These are phyloP conservation scores for Xylaria sp. DNA, from an alignment of 495 filamentous ascomycete genomes.

Conservation along the genomic window DNA sequence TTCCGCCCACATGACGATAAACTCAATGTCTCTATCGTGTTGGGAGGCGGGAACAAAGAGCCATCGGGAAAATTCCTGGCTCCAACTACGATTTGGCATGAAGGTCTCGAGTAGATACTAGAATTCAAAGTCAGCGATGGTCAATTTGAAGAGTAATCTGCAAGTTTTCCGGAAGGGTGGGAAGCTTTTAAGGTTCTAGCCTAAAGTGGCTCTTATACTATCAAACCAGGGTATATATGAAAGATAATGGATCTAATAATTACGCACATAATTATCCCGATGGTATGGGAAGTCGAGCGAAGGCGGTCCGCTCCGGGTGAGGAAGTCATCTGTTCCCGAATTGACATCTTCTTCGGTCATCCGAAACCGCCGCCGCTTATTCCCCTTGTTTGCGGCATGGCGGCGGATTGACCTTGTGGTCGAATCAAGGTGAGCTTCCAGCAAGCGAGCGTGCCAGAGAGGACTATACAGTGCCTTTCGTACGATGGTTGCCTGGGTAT, in stretches of 20 bases:
- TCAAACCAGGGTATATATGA: neutral
- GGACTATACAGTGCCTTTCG: slow-evolving; percentile 48
- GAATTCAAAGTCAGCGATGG: neutral
- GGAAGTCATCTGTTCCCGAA: slow-evolving; percentile 54
- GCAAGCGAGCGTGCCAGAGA: slow-evolving; percentile 56
- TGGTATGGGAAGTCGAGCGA: slow-evolving; percentile 58
- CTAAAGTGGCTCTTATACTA: neutral
- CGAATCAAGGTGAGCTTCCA: slow-evolving; percentile 59
- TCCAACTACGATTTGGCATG: slow-evolving; percentile 56
- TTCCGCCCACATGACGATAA: slow-evolving; percentile 33
- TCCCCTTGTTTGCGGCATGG: slow-evolving; percentile 53
- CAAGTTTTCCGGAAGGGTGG: neutral
- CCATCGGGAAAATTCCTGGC: slow-evolving; percentile 45
- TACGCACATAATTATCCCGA: slow-evolving; percentile 55
- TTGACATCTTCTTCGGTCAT: slow-evolving; percentile 54
- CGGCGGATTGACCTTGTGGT: slow-evolving; percentile 57
- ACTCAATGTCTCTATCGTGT: slow-evolving; percentile 51
- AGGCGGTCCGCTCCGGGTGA: slow-evolving; percentile 52
- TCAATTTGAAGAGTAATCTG: neutral
- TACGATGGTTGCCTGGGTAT: slow-evolving; percentile 48
- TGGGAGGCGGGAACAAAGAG: slow-evolving; percentile 51
- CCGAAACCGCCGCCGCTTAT: slow-evolving; percentile 53
- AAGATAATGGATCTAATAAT: neutral
- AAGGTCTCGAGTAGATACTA: slow-evolving; percentile 59
- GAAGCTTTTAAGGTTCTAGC: neutral